phyloP scores from a whole-genome alignment of 192 early-diverging fungal species.

The Podila minutissima region DNA sequence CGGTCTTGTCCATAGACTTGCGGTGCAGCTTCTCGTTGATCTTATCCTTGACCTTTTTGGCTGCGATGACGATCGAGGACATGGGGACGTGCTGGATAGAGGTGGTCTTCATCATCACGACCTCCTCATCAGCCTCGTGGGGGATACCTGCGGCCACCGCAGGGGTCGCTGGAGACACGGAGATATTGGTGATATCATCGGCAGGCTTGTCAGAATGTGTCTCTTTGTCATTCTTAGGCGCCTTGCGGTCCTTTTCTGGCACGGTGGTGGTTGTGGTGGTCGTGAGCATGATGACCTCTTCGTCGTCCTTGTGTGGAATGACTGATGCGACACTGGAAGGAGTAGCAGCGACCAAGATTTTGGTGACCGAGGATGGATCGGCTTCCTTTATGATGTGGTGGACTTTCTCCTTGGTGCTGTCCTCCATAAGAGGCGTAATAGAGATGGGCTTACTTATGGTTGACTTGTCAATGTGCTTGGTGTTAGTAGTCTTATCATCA shows the following conservation, averaged over 20 bases:
- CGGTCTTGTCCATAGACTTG: background rate
- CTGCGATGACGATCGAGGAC: background rate
- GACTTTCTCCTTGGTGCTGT: background rate
- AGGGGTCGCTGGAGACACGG: background rate
- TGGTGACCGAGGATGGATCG: background rate
- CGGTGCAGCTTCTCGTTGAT: background rate
- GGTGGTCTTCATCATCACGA: background rate
- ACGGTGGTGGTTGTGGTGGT: background rate
- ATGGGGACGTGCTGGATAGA: no score
- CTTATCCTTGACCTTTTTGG: background rate
- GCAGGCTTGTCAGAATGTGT: background rate
- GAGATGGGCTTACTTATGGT: no score
- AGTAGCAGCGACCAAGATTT: background rate
- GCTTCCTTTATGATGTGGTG: background rate
- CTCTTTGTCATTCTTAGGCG: background rate
- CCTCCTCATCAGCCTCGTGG: background rate
- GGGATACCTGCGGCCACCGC: background rate
- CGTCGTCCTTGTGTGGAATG: background rate
- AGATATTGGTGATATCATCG: background rate
- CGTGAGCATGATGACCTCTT: slow-evolving; percentile 6
- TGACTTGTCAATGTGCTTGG: background rate
- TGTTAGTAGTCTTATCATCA: no score
- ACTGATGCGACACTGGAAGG: background rate
- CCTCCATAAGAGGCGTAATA: background rate
- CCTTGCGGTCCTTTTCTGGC: background rate